Conservation (phyloP, 2,329 filamentous ascomycete species). For the Rasamsonia emersonii region DNA sequence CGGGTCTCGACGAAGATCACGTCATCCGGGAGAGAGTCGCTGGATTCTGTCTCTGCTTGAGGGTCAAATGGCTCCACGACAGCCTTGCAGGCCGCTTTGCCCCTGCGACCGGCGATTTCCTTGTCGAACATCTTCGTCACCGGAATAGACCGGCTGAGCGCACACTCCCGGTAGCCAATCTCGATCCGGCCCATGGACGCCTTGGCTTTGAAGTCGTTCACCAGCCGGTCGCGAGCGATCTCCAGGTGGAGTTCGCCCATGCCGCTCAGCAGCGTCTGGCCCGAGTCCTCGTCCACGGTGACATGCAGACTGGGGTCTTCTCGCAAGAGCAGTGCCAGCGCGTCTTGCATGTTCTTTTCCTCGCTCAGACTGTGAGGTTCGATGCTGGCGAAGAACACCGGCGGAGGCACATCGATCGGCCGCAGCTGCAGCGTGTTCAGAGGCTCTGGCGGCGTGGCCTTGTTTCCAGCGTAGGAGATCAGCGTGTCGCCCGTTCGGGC, state of each 20-base stretch:
- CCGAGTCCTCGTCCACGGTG: conserved; percentile 76
- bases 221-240: conserved; percentile 78
- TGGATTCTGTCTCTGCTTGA: conserved; percentile 14
- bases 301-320: conserved; percentile 91
- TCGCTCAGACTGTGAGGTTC: conserved; percentile 71
- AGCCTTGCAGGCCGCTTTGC: conserved; percentile 68
- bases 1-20: conserved; percentile 36
- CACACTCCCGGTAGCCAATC: conserved; percentile 86
- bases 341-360: conserved; percentile 68
- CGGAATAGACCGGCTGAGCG: conserved; percentile 49
- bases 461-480: conserved; percentile 60
- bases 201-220: conserved; percentile 82
- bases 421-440: conserved; percentile 72
- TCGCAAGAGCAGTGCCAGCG: conserved; percentile 67
- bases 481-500: conserved; percentile 92
- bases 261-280: conserved; percentile 84
- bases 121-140: conserved; percentile 64
- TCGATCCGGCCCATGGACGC: conserved; percentile 81
- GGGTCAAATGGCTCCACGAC: conserved; percentile 52
- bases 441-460: conserved; percentile 57
- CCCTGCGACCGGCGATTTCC: conserved; percentile 68
- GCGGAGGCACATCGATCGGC: conserved; percentile 80
- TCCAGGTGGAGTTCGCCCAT: conserved; percentile 97
- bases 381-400: conserved; percentile 93
- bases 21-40: conserved; percentile 12